Percentiles rank a stretch among this genome's conserved stretches.
Evolutionary conservation across 1,284 basidiomycete species (phyloP).

Genomic region (Rhodotorula sp.): DNA sequence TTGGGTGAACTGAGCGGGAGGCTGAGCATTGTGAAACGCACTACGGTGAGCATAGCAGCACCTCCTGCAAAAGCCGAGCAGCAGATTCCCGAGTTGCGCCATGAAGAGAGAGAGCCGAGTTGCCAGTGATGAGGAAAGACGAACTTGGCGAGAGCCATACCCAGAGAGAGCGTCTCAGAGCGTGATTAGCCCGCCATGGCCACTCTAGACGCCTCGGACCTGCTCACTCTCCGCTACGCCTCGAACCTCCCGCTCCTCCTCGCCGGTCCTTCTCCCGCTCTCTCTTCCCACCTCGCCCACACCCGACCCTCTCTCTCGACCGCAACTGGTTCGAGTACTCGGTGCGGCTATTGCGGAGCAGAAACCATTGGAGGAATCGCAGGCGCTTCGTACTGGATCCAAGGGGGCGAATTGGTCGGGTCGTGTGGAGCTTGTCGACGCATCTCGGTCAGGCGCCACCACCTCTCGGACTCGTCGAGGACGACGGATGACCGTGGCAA

Average conservation of each 20-base stretch:
- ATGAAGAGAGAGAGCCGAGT: not conserved
- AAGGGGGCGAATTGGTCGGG: not conserved
- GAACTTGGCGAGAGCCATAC: not conserved
- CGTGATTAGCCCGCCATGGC: not conserved
- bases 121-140: not conserved
- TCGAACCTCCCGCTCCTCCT: constrained; percentile 9
- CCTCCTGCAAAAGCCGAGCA: not conserved
- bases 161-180: not conserved
- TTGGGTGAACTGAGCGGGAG: no score
- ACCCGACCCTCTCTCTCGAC: not conserved
- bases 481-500: not conserved
- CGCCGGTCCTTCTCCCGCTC: not conserved
- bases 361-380: not conserved
- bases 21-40: no score
- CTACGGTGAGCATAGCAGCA: no score
- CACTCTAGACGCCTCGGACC: not conserved
- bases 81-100: not conserved
- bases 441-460: no score
- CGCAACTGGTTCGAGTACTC: not conserved
- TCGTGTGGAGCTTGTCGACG: constrained; percentile 1
- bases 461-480: not conserved
- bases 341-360: not conserved
- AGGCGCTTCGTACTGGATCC: not conserved
- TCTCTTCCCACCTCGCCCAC: not conserved
- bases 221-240: not conserved